Evolutionary conservation across 805 yeast species (phyloP).

Genomic region (Kazachstania bromeliacearum): DNA sequence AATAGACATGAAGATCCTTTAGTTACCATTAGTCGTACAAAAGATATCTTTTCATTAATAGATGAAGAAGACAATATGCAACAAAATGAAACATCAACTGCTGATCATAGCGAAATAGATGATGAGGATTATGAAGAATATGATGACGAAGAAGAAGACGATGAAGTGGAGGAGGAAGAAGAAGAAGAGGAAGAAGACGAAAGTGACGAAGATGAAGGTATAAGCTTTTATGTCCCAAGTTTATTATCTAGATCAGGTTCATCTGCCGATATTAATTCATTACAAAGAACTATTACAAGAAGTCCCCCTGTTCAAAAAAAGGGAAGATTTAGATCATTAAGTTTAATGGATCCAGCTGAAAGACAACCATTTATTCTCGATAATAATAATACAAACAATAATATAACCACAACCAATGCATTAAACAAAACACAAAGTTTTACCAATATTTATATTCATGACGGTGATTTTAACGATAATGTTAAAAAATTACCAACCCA

Average conservation of each 20-base stretch:
- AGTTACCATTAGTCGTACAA: slow-evolving; percentile 2
- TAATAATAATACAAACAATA: not conserved
- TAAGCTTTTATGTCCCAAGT: slow-evolving; percentile 32
- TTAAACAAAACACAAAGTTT: slow-evolving; percentile 8
- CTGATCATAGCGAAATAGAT: too few relatives aligned
- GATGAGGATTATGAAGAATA: not conserved
- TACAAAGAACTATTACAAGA: slow-evolving; percentile 3
- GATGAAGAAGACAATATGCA: slow-evolving; percentile 3
- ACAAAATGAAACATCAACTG: not conserved
- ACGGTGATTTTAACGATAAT: slow-evolving; percentile 24
- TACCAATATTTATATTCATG: slow-evolving; percentile 28
- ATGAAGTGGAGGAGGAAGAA: slow-evolving; percentile 6
- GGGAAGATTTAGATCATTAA: slow-evolving; percentile 27
- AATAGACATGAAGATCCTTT: slow-evolving; percentile 4
- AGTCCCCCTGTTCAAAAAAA: slow-evolving; percentile 5
- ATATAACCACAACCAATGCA: not conserved
- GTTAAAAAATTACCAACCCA: slow-evolving; percentile 2
- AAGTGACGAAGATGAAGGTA: slow-evolving; percentile 26
- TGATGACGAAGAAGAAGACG: slow-evolving; percentile 1
- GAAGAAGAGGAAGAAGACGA: slow-evolving; percentile 19
- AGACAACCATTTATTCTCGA: slow-evolving; percentile 16
- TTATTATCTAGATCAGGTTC: slow-evolving; percentile 24
- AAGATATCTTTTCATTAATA: slow-evolving; percentile 3
- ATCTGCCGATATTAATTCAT: slow-evolving; percentile 7
- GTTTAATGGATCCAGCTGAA: slow-evolving; percentile 27